Evolutionary conservation across 768 basidiomycete genomes (phyloP).

Genomic region (Mycena chlorophos): DNA sequence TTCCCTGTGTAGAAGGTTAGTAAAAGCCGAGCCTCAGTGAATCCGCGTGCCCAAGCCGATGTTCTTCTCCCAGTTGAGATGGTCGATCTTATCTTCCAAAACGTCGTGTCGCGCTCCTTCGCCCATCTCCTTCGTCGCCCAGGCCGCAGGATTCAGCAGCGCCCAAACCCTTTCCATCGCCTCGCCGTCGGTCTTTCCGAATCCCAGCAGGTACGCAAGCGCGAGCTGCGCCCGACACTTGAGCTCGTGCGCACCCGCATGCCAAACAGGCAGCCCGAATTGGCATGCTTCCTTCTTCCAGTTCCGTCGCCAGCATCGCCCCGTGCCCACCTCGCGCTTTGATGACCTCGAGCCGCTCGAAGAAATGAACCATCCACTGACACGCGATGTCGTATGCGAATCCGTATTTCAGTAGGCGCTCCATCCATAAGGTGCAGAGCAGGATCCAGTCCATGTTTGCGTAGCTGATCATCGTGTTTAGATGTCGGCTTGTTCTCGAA

Average conservation of each 20-base stretch:
- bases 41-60: neutral
- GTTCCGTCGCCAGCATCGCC: too few species aligned
- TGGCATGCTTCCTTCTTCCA: too few species aligned
- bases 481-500: neutral
- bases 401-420: neutral
- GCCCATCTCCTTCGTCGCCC: too few species aligned
- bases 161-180: neutral
- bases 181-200: neutral
- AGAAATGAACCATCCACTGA: neutral
- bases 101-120: too few species aligned
- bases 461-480: slow-evolving; percentile 3
- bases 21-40: too few species aligned
- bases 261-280: neutral
- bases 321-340: neutral
- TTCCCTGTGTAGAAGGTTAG: neutral
- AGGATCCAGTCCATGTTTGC: slow-evolving; percentile 21
- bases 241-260: neutral
- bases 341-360: neutral
- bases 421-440: slow-evolving; percentile 2
- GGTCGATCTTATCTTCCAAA: neutral
- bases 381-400: neutral
- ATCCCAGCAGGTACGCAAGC: neutral
- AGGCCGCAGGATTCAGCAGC: neutral
- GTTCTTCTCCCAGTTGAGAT: neutral
- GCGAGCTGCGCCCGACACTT: neutral